phyloP scores from a whole-genome alignment of 148 eudicot genomes.

The Suaeda aralocaspica region DNA sequence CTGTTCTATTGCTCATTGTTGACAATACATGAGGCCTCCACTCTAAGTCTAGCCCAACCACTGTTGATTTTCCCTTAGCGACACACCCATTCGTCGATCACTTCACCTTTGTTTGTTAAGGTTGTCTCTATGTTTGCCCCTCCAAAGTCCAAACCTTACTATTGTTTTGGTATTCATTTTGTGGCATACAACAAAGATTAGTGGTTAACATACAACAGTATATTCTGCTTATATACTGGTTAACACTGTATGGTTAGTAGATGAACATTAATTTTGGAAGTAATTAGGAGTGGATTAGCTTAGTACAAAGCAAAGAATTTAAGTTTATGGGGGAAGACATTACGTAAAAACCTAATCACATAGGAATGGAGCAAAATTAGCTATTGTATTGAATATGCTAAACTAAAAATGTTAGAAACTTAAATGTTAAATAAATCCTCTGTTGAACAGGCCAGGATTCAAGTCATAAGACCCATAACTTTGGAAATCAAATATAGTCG shows the following conservation, averaged over 20 bases:
- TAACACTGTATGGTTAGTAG: background rate
- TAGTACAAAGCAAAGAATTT: background rate
- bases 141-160: conserved; percentile 21
- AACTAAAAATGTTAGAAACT: too few relatives aligned
- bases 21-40: conserved; percentile 44
- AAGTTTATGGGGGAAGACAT: background rate
- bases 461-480: too few relatives aligned
- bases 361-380: conserved; percentile 7
- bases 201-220: too few relatives aligned
- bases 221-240: background rate
- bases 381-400: too few relatives aligned
- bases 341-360: background rate
- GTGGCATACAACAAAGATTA: background rate
- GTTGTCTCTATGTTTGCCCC: conserved; percentile 24
- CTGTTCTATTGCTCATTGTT: conserved; percentile 52
- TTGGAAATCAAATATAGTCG: too few relatives aligned
- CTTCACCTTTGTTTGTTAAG: conserved; percentile 16
- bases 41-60: conserved; percentile 65
- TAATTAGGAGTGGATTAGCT: conserved; percentile 3
- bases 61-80: background rate
- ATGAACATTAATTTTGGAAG: background rate
- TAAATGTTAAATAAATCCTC: too few relatives aligned
- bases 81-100: conserved; percentile 21
- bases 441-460: too few relatives aligned
- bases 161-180: conserved; percentile 2